Evolutionary conservation across 176 grass and related monocot genomes (phyloP), one percentile per base, ranked within the genome.

Genomic region (Phyllostachys edulis): DNA sequence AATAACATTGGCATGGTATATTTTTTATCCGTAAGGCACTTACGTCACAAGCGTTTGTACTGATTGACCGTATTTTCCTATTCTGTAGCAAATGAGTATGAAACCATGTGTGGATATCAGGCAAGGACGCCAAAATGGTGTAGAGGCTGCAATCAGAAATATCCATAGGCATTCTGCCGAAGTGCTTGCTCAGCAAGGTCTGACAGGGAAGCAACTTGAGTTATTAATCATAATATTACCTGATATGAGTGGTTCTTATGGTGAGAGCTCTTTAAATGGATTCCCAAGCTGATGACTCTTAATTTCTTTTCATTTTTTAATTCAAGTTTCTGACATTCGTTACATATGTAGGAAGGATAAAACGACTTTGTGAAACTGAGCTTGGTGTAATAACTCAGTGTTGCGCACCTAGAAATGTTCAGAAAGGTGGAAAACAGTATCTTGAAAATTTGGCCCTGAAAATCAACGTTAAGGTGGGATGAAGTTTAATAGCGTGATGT

Each of bases 381-480:
- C 83, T 95, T 38, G 93, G 93, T 50, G 23, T 95, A 40, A 82
- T 95, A 44, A 88, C 88, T 51, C 93, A 95, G 29, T 95, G 93
- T 49, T 95, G 90, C 27, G 11, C 79, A 21, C 88, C 93, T 27
- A 91, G 42, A 40, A 95, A 92, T 59, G 67, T 90, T 71, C 66
- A 75, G 14, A 94, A 88, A 78, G 88, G 88, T 62, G 89, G 63
- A 4, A 77, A 85, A 34, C 83, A 92, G 15, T 95, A 87, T 82
- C 82, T 92, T 40, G 80, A 89, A 92, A 95, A 98, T 85, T 75
- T 93, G 44, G 85, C 89, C 34, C 67, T 95, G 69, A 98, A 95
- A 91, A 95, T 98, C 60, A 98, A 98, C 46, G 85, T 92, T 12
- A 98, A 98, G 96, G 93, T 98, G 80, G 41, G 79, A 59, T 62